Evolutionary conservation across 805 yeast species (phyloP).

Genomic region (Pichia occidentalis): DNA sequence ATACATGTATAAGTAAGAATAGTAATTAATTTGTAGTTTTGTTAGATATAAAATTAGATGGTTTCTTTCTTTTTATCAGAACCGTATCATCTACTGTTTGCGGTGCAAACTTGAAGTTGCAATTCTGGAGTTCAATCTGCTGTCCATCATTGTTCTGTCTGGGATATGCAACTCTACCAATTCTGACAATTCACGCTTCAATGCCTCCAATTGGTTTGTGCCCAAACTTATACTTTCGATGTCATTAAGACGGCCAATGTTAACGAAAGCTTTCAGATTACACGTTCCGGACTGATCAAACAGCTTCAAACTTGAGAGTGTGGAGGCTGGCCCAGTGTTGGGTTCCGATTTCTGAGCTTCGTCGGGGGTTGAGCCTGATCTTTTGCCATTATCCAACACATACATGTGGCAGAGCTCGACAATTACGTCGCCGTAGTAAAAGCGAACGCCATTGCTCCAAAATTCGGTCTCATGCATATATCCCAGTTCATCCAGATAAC

Average conservation of each 20-base stretch:
- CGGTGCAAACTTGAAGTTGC: slow-evolving; percentile 11
- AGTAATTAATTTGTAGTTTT: slow-evolving; percentile 2
- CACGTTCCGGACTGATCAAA: slow-evolving; percentile 50
- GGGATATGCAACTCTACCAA: slow-evolving; percentile 66
- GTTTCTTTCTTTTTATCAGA: no score
- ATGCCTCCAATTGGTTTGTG: slow-evolving; percentile 49
- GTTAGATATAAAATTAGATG: slow-evolving; percentile 5
- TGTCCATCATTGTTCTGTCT: slow-evolving; percentile 75
- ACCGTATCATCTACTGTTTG: no score
- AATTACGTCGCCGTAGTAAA: slow-evolving; percentile 53
- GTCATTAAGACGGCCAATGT: slow-evolving; percentile 67
- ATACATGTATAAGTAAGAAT: slow-evolving; percentile 18
- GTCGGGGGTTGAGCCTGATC: not conserved
- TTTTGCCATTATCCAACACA: slow-evolving; percentile 27
- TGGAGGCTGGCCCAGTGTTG: not conserved
- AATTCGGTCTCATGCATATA: slow-evolving; percentile 58
- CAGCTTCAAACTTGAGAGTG: slow-evolving; percentile 11
- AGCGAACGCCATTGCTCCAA: slow-evolving; percentile 55
- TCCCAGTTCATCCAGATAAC: slow-evolving; percentile 57
- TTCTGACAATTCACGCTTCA: slow-evolving; percentile 63
- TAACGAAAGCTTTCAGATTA: slow-evolving; percentile 60
- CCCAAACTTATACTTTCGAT: slow-evolving; percentile 64
- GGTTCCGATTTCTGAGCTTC: not conserved
- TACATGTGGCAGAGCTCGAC: slow-evolving; percentile 51
- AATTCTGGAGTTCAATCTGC: slow-evolving; percentile 46